A percentile compares a stretch with the other conserved stretches of the same genome.
Evolutionary conservation across 192 early-diverging fungal species (phyloP).

Genomic region (Coemansia sp.): DNA sequence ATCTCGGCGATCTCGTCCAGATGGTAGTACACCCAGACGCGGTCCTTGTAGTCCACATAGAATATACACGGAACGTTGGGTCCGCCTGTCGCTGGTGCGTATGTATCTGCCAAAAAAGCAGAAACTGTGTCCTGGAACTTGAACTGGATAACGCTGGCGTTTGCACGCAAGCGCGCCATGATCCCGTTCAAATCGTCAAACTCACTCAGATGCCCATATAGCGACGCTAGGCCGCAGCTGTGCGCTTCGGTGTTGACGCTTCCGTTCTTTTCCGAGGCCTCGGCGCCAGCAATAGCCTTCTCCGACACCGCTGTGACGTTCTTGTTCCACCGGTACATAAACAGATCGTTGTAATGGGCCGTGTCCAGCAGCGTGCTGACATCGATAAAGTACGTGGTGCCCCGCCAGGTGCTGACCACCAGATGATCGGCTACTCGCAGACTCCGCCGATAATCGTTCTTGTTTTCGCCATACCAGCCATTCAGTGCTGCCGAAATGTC

Average conservation of each 20-base stretch:
- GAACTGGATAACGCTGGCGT: constrained; percentile 54
- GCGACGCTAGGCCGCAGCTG: constrained; percentile 14
- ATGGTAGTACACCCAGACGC: constrained; percentile 56
- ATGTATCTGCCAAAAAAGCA: constrained; percentile 49
- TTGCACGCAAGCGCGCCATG: constrained; percentile 42
- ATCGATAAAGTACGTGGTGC: constrained; percentile 53
- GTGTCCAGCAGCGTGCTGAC: constrained; percentile 46
- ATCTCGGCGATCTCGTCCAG: constrained; percentile 52
- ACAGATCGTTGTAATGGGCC: constrained; percentile 48
- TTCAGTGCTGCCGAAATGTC: constrained; percentile 38
- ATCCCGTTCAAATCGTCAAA: constrained; percentile 39
- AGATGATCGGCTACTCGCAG: constrained; percentile 45
- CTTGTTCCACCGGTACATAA: constrained; percentile 33
- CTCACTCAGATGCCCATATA: constrained; percentile 37
- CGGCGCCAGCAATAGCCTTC: constrained; percentile 11
- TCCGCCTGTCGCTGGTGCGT: constrained; percentile 50
- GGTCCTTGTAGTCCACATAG: constrained; percentile 56
- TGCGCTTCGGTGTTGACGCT: constrained; percentile 12
- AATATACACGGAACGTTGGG: constrained; percentile 56
- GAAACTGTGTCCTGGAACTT: constrained; percentile 56
- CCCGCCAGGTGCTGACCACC: constrained; percentile 54
- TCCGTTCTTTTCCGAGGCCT: constrained; percentile 27
- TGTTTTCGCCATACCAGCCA: constrained; percentile 54
- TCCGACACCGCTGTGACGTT: constrained; percentile 20
- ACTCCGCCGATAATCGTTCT: constrained; percentile 32